phyloP scores from a whole-genome alignment of 1,284 basidiomycete genomes.

The Fistulinella staudtii region DNA sequence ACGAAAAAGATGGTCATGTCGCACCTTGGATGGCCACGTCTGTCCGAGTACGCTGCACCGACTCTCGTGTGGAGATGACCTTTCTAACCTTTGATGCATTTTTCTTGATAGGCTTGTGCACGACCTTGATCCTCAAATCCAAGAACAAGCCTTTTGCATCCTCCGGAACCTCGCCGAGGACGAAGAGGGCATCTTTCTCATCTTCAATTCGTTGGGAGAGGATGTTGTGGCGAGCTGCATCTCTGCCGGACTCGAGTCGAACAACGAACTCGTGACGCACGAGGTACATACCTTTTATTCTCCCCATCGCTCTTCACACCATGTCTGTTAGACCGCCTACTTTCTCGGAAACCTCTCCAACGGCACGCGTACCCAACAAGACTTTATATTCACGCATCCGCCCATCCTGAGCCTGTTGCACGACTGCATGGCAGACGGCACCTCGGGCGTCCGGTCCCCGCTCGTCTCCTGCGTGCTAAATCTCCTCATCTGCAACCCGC shows the following conservation, averaged over 20 bases:
- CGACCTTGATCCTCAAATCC: slow-evolving; percentile 49
- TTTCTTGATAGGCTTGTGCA: slow-evolving; percentile 41
- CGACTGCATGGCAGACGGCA: slow-evolving; percentile 52
- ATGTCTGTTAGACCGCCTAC: slow-evolving; percentile 50
- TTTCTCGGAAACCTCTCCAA: slow-evolving; percentile 65
- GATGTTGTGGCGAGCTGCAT: slow-evolving; percentile 44
- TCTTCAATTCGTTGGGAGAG: slow-evolving; percentile 50
- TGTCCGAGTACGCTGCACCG: slow-evolving; percentile 53
- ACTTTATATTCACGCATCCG: slow-evolving; percentile 46
- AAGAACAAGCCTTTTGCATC: slow-evolving; percentile 65
- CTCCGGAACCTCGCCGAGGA: slow-evolving; percentile 60
- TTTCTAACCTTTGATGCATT: neutral
- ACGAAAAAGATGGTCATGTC: slow-evolving; percentile 65
- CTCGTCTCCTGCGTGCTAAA: slow-evolving; percentile 55
- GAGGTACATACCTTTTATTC: slow-evolving; percentile 38
- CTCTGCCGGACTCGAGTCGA: slow-evolving; percentile 43
- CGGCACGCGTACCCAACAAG: slow-evolving; percentile 44
- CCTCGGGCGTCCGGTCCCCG: slow-evolving; percentile 55
- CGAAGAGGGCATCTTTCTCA: slow-evolving; percentile 55
- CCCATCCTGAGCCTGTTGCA: slow-evolving; percentile 51
- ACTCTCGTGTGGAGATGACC: slow-evolving; percentile 8
- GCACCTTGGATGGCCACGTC: slow-evolving; percentile 56
- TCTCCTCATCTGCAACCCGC: slow-evolving; percentile 40
- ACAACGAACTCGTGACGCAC: slow-evolving; percentile 48
- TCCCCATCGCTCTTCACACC: neutral